Conservation (phyloP, 2,329 filamentous ascomycete genomes). For the Scedosporium minutisporum region DNA sequence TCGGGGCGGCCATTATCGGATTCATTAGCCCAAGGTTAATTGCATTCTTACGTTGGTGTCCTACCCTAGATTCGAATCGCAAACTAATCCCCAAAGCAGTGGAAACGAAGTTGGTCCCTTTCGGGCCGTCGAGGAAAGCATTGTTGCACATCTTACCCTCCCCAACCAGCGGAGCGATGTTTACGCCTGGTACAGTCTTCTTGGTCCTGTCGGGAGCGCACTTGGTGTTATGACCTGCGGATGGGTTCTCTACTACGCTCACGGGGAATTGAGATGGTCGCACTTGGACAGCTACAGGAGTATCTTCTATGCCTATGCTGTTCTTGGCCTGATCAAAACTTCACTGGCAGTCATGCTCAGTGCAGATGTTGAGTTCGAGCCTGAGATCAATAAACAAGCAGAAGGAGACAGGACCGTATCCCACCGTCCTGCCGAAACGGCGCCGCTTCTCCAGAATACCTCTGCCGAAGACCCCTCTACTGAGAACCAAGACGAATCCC, state of each 20-base stretch:
- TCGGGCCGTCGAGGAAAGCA: constrained; percentile 51
- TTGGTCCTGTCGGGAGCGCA: constrained; percentile 50
- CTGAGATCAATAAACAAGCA: too few species aligned
- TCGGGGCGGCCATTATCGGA: constrained; percentile 47
- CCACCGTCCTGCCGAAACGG: background rate
- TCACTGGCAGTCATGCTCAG: constrained; percentile 39
- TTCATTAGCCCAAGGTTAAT: constrained; percentile 47
- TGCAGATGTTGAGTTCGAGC: constrained; percentile 28
- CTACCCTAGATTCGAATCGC: background rate
- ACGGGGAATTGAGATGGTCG: constrained; percentile 30
- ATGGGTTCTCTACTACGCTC: constrained; percentile 45
- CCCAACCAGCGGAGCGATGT: constrained; percentile 39
- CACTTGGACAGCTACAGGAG: constrained; percentile 38
- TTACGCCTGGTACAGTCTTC: constrained; percentile 52
- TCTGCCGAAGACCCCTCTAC: background rate
- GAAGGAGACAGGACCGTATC: constrained; percentile 9
- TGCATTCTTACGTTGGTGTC: background rate
- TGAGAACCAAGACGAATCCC: background rate
- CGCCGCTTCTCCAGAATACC: background rate
- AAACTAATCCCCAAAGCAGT: constrained; percentile 19
- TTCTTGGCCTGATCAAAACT: constrained; percentile 47
- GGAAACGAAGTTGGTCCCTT: constrained; percentile 58
- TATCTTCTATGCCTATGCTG: constrained; percentile 49
- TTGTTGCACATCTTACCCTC: constrained; percentile 45
- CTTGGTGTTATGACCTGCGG: constrained; percentile 51